Conservation (phyloP, 257 asterid species). For the Parsonsia alboflavescens region DNA sequence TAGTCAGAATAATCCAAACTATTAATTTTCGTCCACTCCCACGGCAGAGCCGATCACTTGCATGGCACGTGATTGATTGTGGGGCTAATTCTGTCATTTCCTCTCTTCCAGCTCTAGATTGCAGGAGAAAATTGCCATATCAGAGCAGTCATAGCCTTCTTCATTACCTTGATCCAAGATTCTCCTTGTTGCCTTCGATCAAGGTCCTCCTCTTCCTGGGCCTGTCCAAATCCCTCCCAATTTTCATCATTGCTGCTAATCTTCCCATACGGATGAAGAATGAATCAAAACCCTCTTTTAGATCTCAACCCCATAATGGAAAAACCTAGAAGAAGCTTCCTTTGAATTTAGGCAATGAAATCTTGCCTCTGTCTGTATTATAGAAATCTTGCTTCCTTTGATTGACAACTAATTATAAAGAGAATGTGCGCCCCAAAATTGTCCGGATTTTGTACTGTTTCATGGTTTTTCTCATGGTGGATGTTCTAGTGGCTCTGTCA, state of each 20-base stretch:
- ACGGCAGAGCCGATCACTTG: no score
- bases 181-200: no score
- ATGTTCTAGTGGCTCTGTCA: conserved; percentile 29
- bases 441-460: conserved; percentile 24
- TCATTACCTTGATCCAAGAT: no score
- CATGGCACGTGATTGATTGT: no score
- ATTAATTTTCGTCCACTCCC: no score
- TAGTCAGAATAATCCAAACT: no score
- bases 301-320: neutral
- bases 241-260: conserved; percentile 40
- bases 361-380: no score
- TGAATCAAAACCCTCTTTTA: neutral
- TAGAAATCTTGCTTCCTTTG: conserved; percentile 26
- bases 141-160: no score
- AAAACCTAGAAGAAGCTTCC: conserved; percentile 24
- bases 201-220: no score
- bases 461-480: conserved; percentile 31
- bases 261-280: conserved; percentile 38
- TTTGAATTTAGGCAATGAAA: conserved; percentile 28
- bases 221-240: conserved; percentile 34
- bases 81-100: no score
- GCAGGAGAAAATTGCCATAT: no score
- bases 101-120: no score
- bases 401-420: neutral
- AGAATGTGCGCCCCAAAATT: conserved; percentile 11